These are phyloP conservation scores for Claviceps sp. DNA, from an alignment of 2,329 filamentous ascomycete species.

Conservation along the genomic window DNA sequence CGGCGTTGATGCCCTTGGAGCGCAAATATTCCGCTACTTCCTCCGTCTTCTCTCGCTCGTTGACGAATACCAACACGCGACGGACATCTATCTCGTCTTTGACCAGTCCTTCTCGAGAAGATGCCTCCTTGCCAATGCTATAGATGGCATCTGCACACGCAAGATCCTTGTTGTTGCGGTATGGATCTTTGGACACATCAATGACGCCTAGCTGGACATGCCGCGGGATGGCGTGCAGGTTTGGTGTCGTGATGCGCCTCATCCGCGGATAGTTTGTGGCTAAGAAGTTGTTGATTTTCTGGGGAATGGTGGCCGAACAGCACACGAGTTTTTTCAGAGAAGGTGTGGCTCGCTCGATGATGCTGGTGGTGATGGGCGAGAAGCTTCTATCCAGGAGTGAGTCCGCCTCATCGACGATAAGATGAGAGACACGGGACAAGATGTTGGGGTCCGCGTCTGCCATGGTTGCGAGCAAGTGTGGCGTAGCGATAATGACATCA, in stretches of 20 bases:
- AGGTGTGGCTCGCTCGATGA: conserved; percentile 69
- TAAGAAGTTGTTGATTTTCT: conserved; percentile 76
- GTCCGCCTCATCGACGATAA: conserved; percentile 91
- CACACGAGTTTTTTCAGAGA: conserved; percentile 78
- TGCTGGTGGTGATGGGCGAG: conserved; percentile 63
- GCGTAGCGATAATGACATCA: conserved; percentile 77
- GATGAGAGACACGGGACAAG: conserved; percentile 76
- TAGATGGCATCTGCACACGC: conserved; percentile 93
- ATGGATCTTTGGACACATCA: conserved; percentile 83
- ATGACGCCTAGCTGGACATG: conserved; percentile 89
- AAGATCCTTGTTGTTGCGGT: conserved; percentile 81
- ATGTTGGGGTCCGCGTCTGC: conserved; percentile 83
- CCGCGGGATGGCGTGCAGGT: conserved; percentile 88
- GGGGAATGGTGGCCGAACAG: conserved; percentile 92
- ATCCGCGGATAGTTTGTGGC: conserved; percentile 70
- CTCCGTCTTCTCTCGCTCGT: conserved; percentile 80
- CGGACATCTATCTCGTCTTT: conserved; percentile 54
- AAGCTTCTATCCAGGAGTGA: conserved; percentile 92
- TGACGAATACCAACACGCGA: conserved; percentile 89
- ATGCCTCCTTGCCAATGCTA: conserved; percentile 70
- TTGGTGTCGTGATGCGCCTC: conserved; percentile 78
- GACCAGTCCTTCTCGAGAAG: conserved; percentile 40
- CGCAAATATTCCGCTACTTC: conserved; percentile 67
- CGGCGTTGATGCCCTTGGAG: conserved; percentile 77
- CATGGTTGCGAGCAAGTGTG: conserved; percentile 78